phyloP scores from a whole-genome alignment of 1,139 yeast genomes.

The Suhomyces coccinellae region DNA sequence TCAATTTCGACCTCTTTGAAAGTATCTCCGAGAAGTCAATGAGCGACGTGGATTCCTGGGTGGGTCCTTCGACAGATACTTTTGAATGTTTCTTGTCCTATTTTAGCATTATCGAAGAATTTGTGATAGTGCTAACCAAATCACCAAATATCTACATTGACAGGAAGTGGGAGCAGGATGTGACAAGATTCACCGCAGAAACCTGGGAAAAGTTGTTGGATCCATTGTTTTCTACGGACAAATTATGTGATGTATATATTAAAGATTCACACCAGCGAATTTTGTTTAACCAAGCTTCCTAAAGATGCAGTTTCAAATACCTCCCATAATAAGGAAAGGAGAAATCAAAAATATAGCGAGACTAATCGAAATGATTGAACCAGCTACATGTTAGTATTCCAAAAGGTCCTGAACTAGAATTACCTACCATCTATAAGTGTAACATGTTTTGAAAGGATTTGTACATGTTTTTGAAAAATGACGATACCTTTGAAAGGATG shows the following conservation, averaged over 20 bases:
- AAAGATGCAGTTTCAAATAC: neutral
- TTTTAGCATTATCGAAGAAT: constrained; percentile 27
- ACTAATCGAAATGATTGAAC: neutral
- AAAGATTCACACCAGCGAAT: constrained; percentile 13
- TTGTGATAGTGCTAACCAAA: constrained; percentile 28
- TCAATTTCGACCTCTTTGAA: constrained; percentile 38
- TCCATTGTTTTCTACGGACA: constrained; percentile 25
- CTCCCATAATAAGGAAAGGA: neutral
- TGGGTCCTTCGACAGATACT: constrained; percentile 21
- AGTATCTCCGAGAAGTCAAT: constrained; percentile 22
- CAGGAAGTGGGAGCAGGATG: neutral
- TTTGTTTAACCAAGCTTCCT: neutral
- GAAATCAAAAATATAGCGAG: neutral
- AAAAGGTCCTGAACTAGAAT: neutral
- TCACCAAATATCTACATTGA: neutral
- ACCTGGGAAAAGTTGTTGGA: constrained; percentile 35
- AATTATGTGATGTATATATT: constrained; percentile 23
- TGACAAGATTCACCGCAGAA: constrained; percentile 14
- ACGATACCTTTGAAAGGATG: neutral
- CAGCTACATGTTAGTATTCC: constrained; percentile 3
- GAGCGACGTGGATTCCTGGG: constrained; percentile 16
- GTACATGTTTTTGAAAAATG: neutral
- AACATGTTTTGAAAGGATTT: neutral
- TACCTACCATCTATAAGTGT: neutral
- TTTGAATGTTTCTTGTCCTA: constrained; percentile 31